phyloP scores from a whole-genome alignment of 305 asterid genomes.

The Coffea humblotiana region DNA sequence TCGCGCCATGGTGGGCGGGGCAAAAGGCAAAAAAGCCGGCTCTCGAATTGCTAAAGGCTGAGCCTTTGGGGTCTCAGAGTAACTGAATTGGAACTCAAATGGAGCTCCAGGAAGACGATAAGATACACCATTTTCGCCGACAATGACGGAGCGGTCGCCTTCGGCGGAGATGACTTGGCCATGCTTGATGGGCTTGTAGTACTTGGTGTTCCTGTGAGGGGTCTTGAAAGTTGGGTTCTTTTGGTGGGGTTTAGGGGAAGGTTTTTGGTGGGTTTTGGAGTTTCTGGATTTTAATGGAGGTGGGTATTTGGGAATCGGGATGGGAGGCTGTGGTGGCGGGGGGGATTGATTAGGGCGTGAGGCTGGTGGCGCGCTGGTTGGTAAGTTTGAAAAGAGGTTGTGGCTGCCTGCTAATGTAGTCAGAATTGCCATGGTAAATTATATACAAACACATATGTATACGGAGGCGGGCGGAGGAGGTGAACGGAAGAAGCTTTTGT shows the following conservation, averaged over 20 bases:
- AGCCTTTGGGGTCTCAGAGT: slow-evolving; percentile 79
- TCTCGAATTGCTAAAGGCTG: slow-evolving; percentile 83
- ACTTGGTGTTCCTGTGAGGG: slow-evolving; percentile 60
- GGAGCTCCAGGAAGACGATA: slow-evolving; percentile 91
- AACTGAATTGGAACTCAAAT: slow-evolving; percentile 85
- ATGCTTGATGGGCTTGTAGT: slow-evolving; percentile 77
- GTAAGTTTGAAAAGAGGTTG: slow-evolving; percentile 67
- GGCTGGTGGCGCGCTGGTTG: slow-evolving; percentile 37
- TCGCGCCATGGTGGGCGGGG: slow-evolving; percentile 89
- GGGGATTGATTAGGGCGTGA: slow-evolving; percentile 39
- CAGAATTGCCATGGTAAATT: slow-evolving; percentile 51
- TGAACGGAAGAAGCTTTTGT: not conserved
- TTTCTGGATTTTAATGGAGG: slow-evolving; percentile 37
- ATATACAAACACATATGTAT: not conserved
- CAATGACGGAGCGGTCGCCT: slow-evolving; percentile 60
- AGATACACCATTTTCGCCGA: slow-evolving; percentile 73
- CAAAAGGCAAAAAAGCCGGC: slow-evolving; percentile 89
- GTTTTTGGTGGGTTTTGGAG: slow-evolving; percentile 17
- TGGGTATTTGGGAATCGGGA: slow-evolving; percentile 76
- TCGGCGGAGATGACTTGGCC: slow-evolving; percentile 57
- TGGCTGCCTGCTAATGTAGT: slow-evolving; percentile 52
- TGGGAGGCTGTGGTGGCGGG: slow-evolving; percentile 50
- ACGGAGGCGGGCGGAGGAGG: not conserved
- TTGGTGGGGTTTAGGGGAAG: slow-evolving; percentile 22
- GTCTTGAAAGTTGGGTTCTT: slow-evolving; percentile 50